Percentiles rank a stretch among this genome's conserved stretches.
phyloP scores from a whole-genome alignment of 129 eudicot species.

The Chrysanthemum makinoi region DNA sequence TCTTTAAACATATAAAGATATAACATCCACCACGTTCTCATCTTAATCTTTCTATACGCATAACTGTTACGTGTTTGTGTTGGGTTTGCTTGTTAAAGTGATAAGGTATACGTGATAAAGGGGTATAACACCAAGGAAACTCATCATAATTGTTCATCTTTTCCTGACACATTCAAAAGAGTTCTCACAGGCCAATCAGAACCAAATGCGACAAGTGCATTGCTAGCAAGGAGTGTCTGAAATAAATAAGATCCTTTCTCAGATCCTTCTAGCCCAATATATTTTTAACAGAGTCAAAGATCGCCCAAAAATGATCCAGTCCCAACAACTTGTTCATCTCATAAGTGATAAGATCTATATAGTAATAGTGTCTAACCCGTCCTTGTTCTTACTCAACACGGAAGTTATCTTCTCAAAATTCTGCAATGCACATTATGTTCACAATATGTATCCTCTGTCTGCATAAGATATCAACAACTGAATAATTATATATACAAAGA shows the following conservation, averaged over 20 bases:
- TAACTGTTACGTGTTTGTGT: no score
- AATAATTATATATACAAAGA: neutral
- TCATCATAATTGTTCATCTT: no score
- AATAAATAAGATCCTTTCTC: slow-evolving; percentile 78
- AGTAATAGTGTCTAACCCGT: slow-evolving; percentile 91
- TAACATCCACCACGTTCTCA: no score
- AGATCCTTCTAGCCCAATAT: slow-evolving; percentile 75
- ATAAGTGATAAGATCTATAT: slow-evolving; percentile 91
- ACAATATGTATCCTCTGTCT: slow-evolving; percentile 2
- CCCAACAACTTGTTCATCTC: slow-evolving; percentile 93
- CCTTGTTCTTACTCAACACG: slow-evolving; percentile 92
- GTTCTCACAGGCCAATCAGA: slow-evolving; percentile 98
- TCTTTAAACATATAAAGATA: no score
- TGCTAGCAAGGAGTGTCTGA: slow-evolving; percentile 56
- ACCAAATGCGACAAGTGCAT: slow-evolving; percentile 81
- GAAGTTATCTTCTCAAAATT: slow-evolving; percentile 90
- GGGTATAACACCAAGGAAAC: no score
- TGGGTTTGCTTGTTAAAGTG: no score
- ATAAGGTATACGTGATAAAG: no score
- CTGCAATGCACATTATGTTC: slow-evolving; percentile 31
- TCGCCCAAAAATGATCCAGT: slow-evolving; percentile 79
- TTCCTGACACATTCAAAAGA: neutral
- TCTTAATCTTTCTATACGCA: no score
- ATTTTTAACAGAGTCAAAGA: slow-evolving; percentile 78
- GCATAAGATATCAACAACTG: slow-evolving; percentile 9